Evolutionary conservation across 257 asterid genomes (phyloP).

Genomic region (Forsythia viridissima): DNA sequence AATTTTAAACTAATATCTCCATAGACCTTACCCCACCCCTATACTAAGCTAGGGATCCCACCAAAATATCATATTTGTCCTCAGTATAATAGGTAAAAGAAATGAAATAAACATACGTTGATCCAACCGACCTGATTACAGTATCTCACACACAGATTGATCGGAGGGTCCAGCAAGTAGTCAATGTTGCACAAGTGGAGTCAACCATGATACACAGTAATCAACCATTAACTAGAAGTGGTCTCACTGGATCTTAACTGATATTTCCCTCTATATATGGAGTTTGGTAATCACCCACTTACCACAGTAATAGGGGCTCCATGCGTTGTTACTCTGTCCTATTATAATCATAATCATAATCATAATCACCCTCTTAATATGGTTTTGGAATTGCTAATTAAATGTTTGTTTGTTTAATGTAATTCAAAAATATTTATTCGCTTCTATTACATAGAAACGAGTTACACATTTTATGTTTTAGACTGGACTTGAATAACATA

Average conservation of each 20-base stretch:
- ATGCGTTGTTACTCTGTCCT: neutral
- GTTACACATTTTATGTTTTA: neutral
- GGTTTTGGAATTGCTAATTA: neutral
- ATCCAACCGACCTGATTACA: neutral
- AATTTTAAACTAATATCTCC: neutral
- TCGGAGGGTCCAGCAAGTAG: neutral
- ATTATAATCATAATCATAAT: neutral
- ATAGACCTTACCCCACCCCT: neutral
- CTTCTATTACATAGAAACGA: neutral
- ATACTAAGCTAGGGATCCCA: neutral
- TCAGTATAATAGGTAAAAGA: neutral
- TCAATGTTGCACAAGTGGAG: constrained; percentile 15
- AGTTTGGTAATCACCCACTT: constrained; percentile 44
- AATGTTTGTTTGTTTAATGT: neutral
- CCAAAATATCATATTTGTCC: neutral
- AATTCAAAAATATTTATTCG: neutral
- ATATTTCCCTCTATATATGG: constrained; percentile 18
- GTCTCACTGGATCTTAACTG: constrained; percentile 21
- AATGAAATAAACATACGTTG: neutral
- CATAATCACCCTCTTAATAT: neutral
- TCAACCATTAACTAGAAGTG: constrained; percentile 39
- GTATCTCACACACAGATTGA: neutral
- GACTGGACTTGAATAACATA: neutral
- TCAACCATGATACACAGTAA: constrained; percentile 21
- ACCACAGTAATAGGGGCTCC: constrained; percentile 17